Conservation (phyloP, 108 stramenopile species). For the Chaetoceros muelleri region DNA sequence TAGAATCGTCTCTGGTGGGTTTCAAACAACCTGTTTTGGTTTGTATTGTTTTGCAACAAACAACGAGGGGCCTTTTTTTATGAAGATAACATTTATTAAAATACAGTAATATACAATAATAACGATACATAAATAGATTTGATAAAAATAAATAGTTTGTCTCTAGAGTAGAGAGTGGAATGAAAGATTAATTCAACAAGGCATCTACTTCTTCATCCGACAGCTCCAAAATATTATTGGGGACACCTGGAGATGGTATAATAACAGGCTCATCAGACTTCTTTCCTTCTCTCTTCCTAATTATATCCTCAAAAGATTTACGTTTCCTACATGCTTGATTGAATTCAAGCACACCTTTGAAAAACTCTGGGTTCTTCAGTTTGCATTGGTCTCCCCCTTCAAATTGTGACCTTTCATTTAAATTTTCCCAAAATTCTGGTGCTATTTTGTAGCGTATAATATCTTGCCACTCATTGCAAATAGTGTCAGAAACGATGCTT, state of each 20-base stretch:
- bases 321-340: constrained; percentile 31
- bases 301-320: constrained; percentile 15
- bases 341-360: constrained; percentile 24
- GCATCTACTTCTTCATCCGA: not conserved
- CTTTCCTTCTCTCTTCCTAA: not conserved
- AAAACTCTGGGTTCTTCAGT: constrained; percentile 22
- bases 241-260: not conserved
- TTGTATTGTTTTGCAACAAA: too few species aligned
- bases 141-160: too few species aligned
- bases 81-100: too few species aligned
- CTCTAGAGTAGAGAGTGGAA: too few species aligned
- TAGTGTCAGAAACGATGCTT: constrained; percentile 17
- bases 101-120: too few species aligned
- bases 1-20: too few species aligned
- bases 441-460: constrained; percentile 29
- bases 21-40: too few species aligned
- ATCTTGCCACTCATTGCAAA: constrained; percentile 29
- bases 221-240: not conserved
- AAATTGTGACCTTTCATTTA: constrained; percentile 5
- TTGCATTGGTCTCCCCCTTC: constrained; percentile 1
- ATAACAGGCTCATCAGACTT: not conserved
- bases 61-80: too few species aligned
- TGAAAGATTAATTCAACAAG: too few species aligned
- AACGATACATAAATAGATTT: too few species aligned
- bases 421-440: constrained; percentile 22